These are phyloP conservation scores for Amanita thiersii DNA, from an alignment of 768 basidiomycete species.

Conservation along the genomic window DNA sequence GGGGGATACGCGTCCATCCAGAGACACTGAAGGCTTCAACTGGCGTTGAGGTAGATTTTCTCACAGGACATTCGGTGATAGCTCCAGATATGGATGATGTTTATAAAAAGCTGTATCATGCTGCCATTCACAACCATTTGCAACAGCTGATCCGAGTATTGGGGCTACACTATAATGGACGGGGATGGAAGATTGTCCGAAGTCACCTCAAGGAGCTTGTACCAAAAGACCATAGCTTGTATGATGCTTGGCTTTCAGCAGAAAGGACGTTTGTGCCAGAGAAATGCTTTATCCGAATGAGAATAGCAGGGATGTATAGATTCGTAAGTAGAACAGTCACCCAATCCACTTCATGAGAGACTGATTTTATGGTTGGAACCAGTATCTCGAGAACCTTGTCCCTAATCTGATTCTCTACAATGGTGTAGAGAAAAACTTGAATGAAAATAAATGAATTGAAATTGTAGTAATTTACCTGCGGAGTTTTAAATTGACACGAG, in stretches of 20 bases:
- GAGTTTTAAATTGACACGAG: no score
- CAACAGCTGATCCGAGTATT: slow-evolving; percentile 53
- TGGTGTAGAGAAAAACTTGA: slow-evolving; percentile 27
- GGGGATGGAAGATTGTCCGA: slow-evolving; percentile 44
- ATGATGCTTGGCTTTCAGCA: slow-evolving; percentile 41
- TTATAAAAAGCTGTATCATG: slow-evolving; percentile 50
- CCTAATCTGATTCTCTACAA: slow-evolving; percentile 46
- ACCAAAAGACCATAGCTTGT: slow-evolving; percentile 37
- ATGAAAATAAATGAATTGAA: no score
- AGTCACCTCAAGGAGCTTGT: slow-evolving; percentile 34
- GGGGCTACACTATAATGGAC: slow-evolving; percentile 46
- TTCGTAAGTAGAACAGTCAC: slow-evolving; percentile 29
- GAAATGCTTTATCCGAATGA: slow-evolving; percentile 53
- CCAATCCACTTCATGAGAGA: neutral
- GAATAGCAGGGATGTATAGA: slow-evolving; percentile 47
- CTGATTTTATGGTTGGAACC: slow-evolving; percentile 5
- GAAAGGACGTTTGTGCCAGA: slow-evolving; percentile 40
- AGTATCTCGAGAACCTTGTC: slow-evolving; percentile 50
- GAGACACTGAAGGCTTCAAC: slow-evolving; percentile 41
- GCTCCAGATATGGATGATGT: slow-evolving; percentile 45
- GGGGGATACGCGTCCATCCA: slow-evolving; percentile 45
- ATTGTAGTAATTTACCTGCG: no score
- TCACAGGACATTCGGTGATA: slow-evolving; percentile 41
- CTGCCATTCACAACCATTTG: slow-evolving; percentile 50
- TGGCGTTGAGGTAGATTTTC: slow-evolving; percentile 38